Conservation (phyloP, 176 grass and related monocot species). For the Eremochloa ophiuroides region DNA sequence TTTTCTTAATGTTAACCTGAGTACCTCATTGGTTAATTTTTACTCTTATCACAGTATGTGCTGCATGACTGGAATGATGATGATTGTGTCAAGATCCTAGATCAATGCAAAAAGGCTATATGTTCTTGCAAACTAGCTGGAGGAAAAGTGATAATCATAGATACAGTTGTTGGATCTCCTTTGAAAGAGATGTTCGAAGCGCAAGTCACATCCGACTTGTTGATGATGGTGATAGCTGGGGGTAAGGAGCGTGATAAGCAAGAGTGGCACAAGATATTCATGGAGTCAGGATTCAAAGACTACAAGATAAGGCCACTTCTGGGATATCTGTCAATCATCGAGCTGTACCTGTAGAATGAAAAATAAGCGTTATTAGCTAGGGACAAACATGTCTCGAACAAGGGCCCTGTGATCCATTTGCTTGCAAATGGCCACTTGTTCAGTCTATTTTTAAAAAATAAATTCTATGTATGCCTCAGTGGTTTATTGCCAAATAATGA, state of each 20-base stretch:
- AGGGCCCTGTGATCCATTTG: not conserved
- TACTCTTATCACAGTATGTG: conserved; percentile 19
- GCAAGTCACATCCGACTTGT: conserved; percentile 13
- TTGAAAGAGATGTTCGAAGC: conserved; percentile 6
- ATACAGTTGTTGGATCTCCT: conserved; percentile 8
- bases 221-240: conserved; percentile 26
- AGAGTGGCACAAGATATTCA: conserved; percentile 39
- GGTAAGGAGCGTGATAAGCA: conserved; percentile 53
- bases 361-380: not conserved
- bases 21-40: not conserved
- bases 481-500: not conserved
- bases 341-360: conserved; percentile 1
- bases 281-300: conserved; percentile 24
- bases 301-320: conserved; percentile 19
- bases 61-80: conserved; percentile 41
- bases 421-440: not conserved
- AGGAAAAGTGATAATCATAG: conserved; percentile 52
- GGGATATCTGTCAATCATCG: conserved; percentile 23
- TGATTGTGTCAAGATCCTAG: conserved; percentile 42
- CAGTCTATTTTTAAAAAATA: not conserved
- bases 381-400: not conserved
- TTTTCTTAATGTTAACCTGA: not conserved
- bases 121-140: not conserved
- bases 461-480: not conserved
- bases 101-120: conserved; percentile 34